Base-by-base conservation (phyloP, 805 yeast genomes). In the Wickerhamiella hasegawae region DNA sequence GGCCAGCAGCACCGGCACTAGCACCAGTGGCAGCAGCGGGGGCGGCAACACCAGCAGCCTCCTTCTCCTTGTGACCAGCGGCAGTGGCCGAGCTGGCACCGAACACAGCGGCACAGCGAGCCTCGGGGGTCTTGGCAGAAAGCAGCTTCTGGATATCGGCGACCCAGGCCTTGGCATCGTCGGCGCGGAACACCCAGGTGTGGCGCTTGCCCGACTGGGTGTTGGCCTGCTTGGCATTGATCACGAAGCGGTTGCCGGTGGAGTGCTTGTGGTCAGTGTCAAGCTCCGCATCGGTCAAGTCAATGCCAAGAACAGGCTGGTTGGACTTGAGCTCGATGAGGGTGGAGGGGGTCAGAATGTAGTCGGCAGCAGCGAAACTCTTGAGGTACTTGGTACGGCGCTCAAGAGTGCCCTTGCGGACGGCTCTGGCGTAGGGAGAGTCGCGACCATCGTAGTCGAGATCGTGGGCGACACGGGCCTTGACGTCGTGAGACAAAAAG, bases 141-240 rank as follows among this genome's bases (percentile, higher is more conserved):
- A 90, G 77, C 45, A 84, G 62, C 32, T 62, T 63, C 52, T 75
- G 73, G 45, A 87, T 64, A 50, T 80, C 93, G 44, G 70, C 70
- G 55, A 70, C 81, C 98, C 98, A 87, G 27, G 64, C 67, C 53
- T 28, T 78, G 47, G 78, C 79, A 33, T 78, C 69, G 49, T 80
- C 90, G n/a, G 92, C 76, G 44, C 93, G 68, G 62, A 87, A 85
- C n/a, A 85, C 90, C 82, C 90, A 83, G 48, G 83, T 84, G 58
- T 85, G 96, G 29, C 83, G 81, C 49, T 82, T 43, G 29, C 53
- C 53, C 15, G 51, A 43, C 18, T 38, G 19, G 5, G 50, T 41
- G 20, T 46, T 45, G 34, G 37, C 43, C 44, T 47, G 51, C 32
- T 39, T 39, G 16, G 51, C 51, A 22, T 36, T 72, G 41, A 87